Evolutionary conservation across 1,139 yeast species (phyloP).

Genomic region (Petasospora fabianii): DNA sequence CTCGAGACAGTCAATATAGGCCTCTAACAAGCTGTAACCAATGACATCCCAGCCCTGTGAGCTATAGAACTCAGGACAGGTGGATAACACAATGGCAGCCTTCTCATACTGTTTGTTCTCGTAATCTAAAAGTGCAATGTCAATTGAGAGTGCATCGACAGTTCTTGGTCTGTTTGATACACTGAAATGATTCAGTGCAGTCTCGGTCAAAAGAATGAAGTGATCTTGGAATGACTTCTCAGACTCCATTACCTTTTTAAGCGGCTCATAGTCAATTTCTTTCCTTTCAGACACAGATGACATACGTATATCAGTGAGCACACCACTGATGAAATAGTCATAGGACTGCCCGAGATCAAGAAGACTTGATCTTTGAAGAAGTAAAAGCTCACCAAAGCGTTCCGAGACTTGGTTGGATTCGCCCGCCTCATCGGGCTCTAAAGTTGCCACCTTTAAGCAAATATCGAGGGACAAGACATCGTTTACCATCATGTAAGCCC

Average conservation of each 20-base stretch:
- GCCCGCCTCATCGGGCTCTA: conserved; percentile 9
- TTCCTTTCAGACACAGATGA: conserved; percentile 2
- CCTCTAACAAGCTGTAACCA: conserved; percentile 59
- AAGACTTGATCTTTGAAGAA: conserved; percentile 43
- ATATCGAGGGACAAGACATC: conserved; percentile 17
- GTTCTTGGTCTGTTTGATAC: conserved; percentile 43
- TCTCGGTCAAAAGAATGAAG: conserved; percentile 29
- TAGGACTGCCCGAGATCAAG: conserved; percentile 35
- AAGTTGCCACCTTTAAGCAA: conserved; percentile 11
- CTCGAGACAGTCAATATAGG: conserved; percentile 68
- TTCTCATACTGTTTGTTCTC: conserved; percentile 53
- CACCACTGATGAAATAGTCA: conserved; percentile 40
- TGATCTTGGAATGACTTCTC: conserved; percentile 28
- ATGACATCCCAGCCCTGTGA: conserved; percentile 72
- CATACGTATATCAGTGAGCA: conserved; percentile 35
- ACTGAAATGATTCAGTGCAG: conserved; percentile 30
- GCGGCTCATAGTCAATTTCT: conserved; percentile 14
- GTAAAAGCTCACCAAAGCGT: conserved; percentile 43
- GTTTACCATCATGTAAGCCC: conserved; percentile 24
- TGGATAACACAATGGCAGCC: conserved; percentile 60
- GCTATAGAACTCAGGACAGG: conserved; percentile 65
- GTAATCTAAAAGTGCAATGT: conserved; percentile 69
- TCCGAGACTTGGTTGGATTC: conserved; percentile 29
- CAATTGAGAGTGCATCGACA: conserved; percentile 74
- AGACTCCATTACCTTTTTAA: conserved; percentile 20